Conservation (phyloP, 192 early-diverging fungal species). For the Geranomyces variabilis region DNA sequence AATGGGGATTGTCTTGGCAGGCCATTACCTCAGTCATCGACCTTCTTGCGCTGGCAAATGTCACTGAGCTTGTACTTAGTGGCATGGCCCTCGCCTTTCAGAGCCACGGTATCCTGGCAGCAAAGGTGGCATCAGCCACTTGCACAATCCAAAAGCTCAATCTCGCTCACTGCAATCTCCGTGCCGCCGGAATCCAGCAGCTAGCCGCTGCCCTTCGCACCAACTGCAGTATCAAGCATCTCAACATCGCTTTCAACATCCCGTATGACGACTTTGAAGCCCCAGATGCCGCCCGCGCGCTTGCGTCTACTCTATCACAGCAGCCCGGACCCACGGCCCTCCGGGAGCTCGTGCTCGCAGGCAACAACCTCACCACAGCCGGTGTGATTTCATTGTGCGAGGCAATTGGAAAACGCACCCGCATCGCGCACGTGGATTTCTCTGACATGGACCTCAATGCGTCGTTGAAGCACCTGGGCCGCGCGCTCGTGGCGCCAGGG, state of each 20-base stretch:
- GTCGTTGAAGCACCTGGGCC: neutral
- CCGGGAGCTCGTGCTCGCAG: conserved; percentile 1
- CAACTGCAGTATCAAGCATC: neutral
- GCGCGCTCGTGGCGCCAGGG: neutral
- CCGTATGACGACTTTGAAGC: neutral
- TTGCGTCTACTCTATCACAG: neutral
- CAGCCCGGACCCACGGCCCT: neutral
- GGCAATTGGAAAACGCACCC: neutral
- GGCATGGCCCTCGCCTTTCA: neutral
- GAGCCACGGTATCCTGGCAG: neutral
- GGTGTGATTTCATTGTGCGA: conserved; percentile 8
- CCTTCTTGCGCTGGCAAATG: neutral
- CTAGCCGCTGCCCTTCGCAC: conserved; percentile 1
- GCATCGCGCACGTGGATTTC: neutral
- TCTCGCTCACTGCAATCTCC: neutral
- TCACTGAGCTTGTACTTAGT: neutral
- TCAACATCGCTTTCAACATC: conserved; percentile 14
- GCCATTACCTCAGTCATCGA: neutral
- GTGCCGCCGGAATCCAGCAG: neutral
- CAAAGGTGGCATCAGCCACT: neutral
- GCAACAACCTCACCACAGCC: conserved; percentile 14
- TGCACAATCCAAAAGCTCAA: neutral
- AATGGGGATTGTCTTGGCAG: neutral
- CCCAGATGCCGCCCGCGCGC: conserved; percentile 1
- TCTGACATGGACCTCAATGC: conserved; percentile 24